Evolutionary conservation across 1,139 yeast species (phyloP), one percentile per base, ranked within the genome.

Genomic region (Candida glucosophila): DNA sequence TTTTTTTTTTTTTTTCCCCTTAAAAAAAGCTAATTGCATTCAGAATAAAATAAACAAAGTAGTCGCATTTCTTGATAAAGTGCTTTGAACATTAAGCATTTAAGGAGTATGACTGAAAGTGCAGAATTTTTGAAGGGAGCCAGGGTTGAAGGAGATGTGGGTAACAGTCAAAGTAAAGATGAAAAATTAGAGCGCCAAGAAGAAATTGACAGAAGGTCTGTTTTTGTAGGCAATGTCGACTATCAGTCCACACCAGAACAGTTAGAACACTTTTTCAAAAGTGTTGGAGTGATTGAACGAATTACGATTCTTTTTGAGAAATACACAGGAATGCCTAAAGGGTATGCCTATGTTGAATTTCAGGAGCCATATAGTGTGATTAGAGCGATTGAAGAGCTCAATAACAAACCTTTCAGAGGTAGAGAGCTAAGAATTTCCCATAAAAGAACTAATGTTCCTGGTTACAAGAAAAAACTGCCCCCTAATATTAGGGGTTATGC

Each of bases 331-430:
- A 43, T 52, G 20, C 64, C 68, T 4, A 63, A 60, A 38, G 70
- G 70, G n/a, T 59, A 58, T 31, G 69, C 69, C 4, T 62, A 61
- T 31, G 49, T 63, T 29, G 67, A 62, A 35, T 63, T 58, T 40
- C 54, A 47, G 22, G 38, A 29, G 11, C 27, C 25, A 3, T 58
- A 44, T 16, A 44, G 52, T 23, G 65, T 52, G 5, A 32, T 44
- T 18, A 41, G 42, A 29, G 66, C 70, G 11, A 54, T 61, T 34
- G 49, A 42, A n/a, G 55, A 50, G 24, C 42, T 57, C 23, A 46
- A 58, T 30, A 66, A 60, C 5, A 39, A 48, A 22, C 39, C 37
- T 22, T 58, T 61, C 37, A 46, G 62, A 32, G 58, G 55, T 12
- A 43, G 70, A 27, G 58, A 55, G 19, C 40, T 63, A 32, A 43